phyloP scores from a whole-genome alignment of 371 early-diverging fungal species.

The Nematocida homosporus region DNA sequence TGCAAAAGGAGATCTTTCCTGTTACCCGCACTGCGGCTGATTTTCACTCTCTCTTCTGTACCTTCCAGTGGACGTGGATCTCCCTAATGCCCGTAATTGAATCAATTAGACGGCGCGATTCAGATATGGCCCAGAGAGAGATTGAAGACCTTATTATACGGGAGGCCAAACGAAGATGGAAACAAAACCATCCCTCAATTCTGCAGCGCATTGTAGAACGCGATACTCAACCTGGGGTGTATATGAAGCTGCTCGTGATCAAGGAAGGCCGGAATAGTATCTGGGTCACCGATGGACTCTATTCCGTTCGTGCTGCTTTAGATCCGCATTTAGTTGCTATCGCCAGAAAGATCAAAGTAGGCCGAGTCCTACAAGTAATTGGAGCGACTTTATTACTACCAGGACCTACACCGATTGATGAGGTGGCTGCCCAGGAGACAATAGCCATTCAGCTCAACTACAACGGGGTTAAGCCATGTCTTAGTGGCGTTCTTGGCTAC shows the following conservation, averaged over 20 bases:
- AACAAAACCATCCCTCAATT: slow-evolving; percentile 52
- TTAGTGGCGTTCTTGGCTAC: slow-evolving; percentile 36
- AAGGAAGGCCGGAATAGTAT: slow-evolving; percentile 12
- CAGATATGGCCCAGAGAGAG: neutral
- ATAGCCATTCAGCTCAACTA: slow-evolving; percentile 32
- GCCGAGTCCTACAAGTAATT: slow-evolving; percentile 33
- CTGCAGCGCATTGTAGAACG: slow-evolving; percentile 63
- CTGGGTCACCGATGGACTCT: slow-evolving; percentile 34
- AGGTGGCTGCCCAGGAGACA: neutral
- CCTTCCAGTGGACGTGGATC: slow-evolving; percentile 48
- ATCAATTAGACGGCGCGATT: slow-evolving; percentile 3
- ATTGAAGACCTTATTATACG: slow-evolving; percentile 21
- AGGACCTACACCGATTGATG: slow-evolving; percentile 1
- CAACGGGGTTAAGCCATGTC: slow-evolving; percentile 49
- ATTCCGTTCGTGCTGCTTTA: slow-evolving; percentile 2
- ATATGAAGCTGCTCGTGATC: slow-evolving; percentile 66
- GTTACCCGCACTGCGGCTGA: slow-evolving; percentile 20
- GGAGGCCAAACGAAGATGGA: slow-evolving; percentile 17
- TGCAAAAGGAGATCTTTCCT: slow-evolving; percentile 38
- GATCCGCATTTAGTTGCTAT: slow-evolving; percentile 4
- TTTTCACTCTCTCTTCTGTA: neutral
- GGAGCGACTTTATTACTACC: slow-evolving; percentile 16
- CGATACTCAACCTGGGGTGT: slow-evolving; percentile 62
- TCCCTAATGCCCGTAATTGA: slow-evolving; percentile 20
- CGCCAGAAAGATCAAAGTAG: neutral